These are phyloP conservation scores for Isatis lusitanica DNA, from an alignment of 441 rosid genomes.

Conservation along the genomic window DNA sequence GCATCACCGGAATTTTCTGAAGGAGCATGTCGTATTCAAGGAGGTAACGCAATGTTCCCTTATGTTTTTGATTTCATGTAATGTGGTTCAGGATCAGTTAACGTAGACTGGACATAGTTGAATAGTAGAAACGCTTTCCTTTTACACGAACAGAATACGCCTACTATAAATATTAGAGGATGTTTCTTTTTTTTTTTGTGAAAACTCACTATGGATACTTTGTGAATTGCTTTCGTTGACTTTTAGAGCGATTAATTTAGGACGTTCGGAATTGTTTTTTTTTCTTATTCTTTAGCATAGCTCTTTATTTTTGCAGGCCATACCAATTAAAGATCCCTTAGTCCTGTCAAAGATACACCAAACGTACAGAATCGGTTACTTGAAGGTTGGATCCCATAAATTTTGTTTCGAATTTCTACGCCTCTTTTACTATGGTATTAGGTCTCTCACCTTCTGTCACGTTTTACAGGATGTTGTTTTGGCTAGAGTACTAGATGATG, in stretches of 20 bases:
- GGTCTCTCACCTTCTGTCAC: conserved; percentile 36
- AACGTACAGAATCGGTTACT: conserved; percentile 94
- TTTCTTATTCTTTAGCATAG: conserved; percentile 6
- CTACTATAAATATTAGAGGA: background rate
- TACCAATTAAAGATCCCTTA: conserved; percentile 78
- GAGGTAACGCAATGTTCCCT: conserved; percentile 59
- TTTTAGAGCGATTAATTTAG: conserved; percentile 6
- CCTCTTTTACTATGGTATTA: conserved; percentile 13
- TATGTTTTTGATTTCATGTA: conserved; percentile 15
- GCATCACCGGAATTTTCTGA: conserved; percentile 81
- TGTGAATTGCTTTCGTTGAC: conserved; percentile 1
- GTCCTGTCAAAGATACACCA: conserved; percentile 97
- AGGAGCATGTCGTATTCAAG: conserved; percentile 92
- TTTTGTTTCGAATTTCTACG: background rate
- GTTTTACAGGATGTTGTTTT: conserved; percentile 89
- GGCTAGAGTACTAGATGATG: conserved; percentile 94
- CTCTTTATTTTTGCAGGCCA: conserved; percentile 59
- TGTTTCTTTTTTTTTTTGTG: background rate
- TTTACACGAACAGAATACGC: background rate
- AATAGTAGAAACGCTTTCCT: background rate
- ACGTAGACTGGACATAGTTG: background rate
- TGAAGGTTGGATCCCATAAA: conserved; percentile 64
- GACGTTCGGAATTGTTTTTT: background rate
- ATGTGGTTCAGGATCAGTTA: conserved; percentile 13
- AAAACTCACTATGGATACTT: background rate